Evolutionary conservation across 1,139 yeast species (phyloP).

Genomic region (Diutina siamensis): DNA sequence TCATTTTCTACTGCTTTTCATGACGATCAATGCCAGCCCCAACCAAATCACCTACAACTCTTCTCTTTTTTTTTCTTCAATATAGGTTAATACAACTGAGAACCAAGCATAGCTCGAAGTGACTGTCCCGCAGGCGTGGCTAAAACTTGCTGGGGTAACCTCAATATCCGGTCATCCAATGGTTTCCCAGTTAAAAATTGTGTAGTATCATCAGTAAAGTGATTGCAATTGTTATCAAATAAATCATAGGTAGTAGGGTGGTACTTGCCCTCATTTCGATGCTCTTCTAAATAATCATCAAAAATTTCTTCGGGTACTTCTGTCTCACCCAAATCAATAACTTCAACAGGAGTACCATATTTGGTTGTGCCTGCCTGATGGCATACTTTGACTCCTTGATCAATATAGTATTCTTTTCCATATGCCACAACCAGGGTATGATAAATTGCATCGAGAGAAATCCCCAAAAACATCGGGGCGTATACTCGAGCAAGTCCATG

Average conservation of each 20-base stretch:
- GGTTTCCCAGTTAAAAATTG: conserved; percentile 48
- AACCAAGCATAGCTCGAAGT: conserved; percentile 21
- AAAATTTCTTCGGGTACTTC: conserved; percentile 1
- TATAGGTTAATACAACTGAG: neutral
- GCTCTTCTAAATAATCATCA: conserved; percentile 14
- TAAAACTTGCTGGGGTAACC: conserved; percentile 46
- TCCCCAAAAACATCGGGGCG: conserved; percentile 35
- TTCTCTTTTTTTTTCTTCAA: neutral
- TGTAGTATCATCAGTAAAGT: conserved; percentile 45
- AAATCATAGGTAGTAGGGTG: conserved; percentile 42
- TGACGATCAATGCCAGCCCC: neutral
- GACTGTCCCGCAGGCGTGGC: conserved; percentile 47
- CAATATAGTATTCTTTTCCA: conserved; percentile 46
- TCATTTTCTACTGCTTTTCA: too few relatives aligned
- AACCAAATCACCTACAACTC: too few relatives aligned
- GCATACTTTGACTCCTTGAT: conserved; percentile 42
- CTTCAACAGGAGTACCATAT: conserved; percentile 46
- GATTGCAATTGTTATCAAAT: conserved; percentile 60
- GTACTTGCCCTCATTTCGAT: conserved; percentile 18
- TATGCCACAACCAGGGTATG: conserved; percentile 54
- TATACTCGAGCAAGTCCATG: conserved; percentile 31
- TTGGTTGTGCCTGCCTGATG: conserved; percentile 41
- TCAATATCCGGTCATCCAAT: conserved; percentile 37
- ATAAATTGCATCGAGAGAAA: conserved; percentile 48
- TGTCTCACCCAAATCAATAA: conserved; percentile 37